These are phyloP conservation scores for Kazachstania africana DNA, from an alignment of 805 yeast genomes.

Conservation along the genomic window DNA sequence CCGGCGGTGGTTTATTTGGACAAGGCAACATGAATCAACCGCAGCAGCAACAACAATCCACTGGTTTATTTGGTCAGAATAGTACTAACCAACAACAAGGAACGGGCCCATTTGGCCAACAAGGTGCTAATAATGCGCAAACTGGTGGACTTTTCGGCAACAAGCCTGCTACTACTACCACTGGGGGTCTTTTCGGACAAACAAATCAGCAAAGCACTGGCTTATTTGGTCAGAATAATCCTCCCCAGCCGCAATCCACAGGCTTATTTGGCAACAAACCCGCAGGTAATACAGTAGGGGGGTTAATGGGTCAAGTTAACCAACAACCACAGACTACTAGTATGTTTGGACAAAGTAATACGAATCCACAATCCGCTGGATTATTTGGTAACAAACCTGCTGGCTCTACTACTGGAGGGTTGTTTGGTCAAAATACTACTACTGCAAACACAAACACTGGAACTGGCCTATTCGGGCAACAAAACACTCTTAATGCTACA, in stretches of 20 bases:
- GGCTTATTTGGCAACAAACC: conserved; percentile 2
- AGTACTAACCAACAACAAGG: conserved; percentile 3
- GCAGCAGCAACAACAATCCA: too few relatives aligned
- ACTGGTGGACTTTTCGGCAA: conserved; percentile 11
- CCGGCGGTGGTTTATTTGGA: conserved; percentile 25
- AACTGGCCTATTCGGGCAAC: conserved; percentile 20
- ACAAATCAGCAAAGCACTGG: conserved; percentile 10
- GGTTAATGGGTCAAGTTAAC: conserved; percentile 19
- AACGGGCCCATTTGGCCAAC: conserved; percentile 19
- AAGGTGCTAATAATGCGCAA: conserved; percentile 3
- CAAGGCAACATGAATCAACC: conserved; percentile 11
- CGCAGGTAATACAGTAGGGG: conserved; percentile 7
- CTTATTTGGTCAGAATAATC: conserved; percentile 25
- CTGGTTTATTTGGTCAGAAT: conserved; percentile 21
- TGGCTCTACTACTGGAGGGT: conserved; percentile 8
- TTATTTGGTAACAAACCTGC: conserved; percentile 12
- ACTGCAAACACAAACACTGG: conserved; percentile 11
- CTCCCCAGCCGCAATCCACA: conserved; percentile 8
- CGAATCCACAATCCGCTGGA: conserved; percentile 5
- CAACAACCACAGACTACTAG: conserved; percentile 20
- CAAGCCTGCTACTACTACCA: conserved; percentile 1
- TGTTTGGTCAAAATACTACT: conserved; percentile 2
- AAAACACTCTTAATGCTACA: conserved; percentile 4
- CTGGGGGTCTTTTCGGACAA: conserved; percentile 14
- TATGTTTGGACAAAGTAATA: conserved; percentile 20